A percentile compares a stretch with the other conserved stretches of the same genome.
Evolutionary conservation across 345 rosid genomes (phyloP).

Genomic region (Salix purpurea): DNA sequence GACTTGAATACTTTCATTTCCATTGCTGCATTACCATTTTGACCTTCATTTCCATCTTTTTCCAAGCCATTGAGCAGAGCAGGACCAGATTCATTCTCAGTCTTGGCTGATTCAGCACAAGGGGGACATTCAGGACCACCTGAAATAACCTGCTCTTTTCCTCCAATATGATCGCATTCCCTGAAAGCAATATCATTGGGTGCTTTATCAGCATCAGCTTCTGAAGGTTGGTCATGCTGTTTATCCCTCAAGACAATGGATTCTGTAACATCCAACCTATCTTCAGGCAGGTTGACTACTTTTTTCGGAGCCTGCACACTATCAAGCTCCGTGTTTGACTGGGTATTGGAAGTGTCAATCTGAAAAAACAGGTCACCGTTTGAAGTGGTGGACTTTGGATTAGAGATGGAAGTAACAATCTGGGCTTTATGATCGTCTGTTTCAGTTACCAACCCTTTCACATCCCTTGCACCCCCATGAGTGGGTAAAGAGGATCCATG

Average conservation of each 20-base stretch:
- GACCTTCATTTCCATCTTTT: slow-evolving; percentile 41
- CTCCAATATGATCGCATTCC: slow-evolving; percentile 36
- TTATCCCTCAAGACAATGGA: slow-evolving; percentile 34
- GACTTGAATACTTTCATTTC: slow-evolving; percentile 51
- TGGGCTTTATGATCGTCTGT: slow-evolving; percentile 56
- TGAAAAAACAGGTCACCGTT: slow-evolving; percentile 56
- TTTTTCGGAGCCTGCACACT: slow-evolving; percentile 38
- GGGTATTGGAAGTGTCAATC: slow-evolving; percentile 38
- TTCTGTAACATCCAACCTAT: slow-evolving; percentile 34
- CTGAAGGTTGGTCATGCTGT: slow-evolving; percentile 23
- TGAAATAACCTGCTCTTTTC: slow-evolving; percentile 40
- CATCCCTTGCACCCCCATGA: slow-evolving; percentile 54
- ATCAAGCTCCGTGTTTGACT: slow-evolving; percentile 43
- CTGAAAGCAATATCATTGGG: slow-evolving; percentile 34
- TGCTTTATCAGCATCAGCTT: slow-evolving; percentile 30
- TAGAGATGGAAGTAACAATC: slow-evolving; percentile 41
- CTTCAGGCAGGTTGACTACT: slow-evolving; percentile 31
- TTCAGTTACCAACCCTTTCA: slow-evolving; percentile 49
- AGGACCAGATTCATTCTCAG: slow-evolving; percentile 35
- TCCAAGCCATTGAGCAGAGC: slow-evolving; percentile 38
- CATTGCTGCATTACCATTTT: slow-evolving; percentile 31
- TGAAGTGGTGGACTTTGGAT: slow-evolving; percentile 40
- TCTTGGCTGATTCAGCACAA: slow-evolving; percentile 30
- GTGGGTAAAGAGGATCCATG: slow-evolving; percentile 56
- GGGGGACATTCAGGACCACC: slow-evolving; percentile 36